phyloP scores from a whole-genome alignment of 371 early-diverging fungal species.

The Lichtheimia hyalospora region DNA sequence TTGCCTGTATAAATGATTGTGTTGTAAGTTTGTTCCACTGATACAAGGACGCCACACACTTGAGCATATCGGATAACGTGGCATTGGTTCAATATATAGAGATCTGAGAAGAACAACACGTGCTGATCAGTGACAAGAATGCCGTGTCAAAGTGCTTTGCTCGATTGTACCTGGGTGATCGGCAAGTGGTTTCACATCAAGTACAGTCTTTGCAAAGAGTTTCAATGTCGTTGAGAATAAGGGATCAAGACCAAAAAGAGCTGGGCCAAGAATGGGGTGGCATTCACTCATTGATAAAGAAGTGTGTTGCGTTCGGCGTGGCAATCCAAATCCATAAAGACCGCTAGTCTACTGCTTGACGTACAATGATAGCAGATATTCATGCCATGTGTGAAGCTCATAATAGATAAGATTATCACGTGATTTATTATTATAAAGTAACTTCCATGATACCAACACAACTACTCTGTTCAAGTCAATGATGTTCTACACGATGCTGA shows the following conservation, averaged over 20 bases:
- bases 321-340: no score
- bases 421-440: no score
- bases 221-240: background rate
- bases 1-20: constrained; percentile 6
- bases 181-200: background rate
- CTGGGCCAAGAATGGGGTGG: background rate
- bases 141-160: background rate
- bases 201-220: background rate
- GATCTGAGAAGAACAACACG: background rate
- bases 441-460: no score
- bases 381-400: no score
- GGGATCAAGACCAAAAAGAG: background rate
- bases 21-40: constrained; percentile 5
- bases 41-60: constrained; percentile 5
- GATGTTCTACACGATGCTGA: no score
- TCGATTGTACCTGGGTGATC: background rate
- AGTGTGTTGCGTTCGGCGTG: background rate
- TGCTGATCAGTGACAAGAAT: background rate
- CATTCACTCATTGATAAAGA: background rate
- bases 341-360: no score
- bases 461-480: no score
- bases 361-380: no score
- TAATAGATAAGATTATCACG: no score
- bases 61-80: constrained; percentile 3
- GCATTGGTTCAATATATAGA: background rate